Conservation (phyloP, 2,329 filamentous ascomycete species). For the Alternaria triticina region DNA sequence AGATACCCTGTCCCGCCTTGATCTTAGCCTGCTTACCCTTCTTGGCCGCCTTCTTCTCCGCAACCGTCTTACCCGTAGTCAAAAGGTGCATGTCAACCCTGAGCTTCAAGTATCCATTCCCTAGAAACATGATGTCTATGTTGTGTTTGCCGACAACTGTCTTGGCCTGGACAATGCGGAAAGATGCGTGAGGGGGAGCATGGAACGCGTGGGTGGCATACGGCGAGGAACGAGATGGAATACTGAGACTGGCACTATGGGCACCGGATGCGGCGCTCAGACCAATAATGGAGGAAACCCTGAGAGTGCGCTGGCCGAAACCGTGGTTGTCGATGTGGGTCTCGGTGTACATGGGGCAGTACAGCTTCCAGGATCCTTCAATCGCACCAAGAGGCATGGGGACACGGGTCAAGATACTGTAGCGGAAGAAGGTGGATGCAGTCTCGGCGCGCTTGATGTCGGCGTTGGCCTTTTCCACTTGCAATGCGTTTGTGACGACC, state of each 20-base stretch:
- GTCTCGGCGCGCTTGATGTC: background rate
- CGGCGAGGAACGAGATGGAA: conserved; percentile 37
- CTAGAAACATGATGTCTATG: conserved; percentile 37
- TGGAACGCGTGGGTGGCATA: conserved; percentile 25
- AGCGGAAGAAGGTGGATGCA: conserved; percentile 26
- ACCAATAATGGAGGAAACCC: conserved; percentile 25
- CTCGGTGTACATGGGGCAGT: conserved; percentile 32
- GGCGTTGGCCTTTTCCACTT: conserved; percentile 1
- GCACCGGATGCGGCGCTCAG: conserved; percentile 28
- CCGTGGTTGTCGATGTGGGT: conserved; percentile 39
- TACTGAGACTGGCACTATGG: conserved; percentile 31
- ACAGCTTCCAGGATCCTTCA: conserved; percentile 34
- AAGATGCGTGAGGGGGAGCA: conserved; percentile 37
- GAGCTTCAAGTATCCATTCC: conserved; percentile 37
- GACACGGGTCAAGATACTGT: conserved; percentile 23
- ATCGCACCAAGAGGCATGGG: conserved; percentile 35
- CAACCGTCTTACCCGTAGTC: conserved; percentile 30
- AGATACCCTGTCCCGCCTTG: conserved; percentile 11
- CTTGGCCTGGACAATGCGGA: conserved; percentile 26
- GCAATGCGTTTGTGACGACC: background rate
- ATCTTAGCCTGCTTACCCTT: conserved; percentile 25
- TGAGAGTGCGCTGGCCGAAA: conserved; percentile 33
- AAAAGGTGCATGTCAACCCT: conserved; percentile 35
- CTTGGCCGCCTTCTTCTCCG: conserved; percentile 15
- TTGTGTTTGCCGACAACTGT: conserved; percentile 32